Evolutionary conservation across 2,329 filamentous ascomycete species (phyloP), one percentile per base, ranked within the genome.

Genomic region (Ophiostoma quercus): DNA sequence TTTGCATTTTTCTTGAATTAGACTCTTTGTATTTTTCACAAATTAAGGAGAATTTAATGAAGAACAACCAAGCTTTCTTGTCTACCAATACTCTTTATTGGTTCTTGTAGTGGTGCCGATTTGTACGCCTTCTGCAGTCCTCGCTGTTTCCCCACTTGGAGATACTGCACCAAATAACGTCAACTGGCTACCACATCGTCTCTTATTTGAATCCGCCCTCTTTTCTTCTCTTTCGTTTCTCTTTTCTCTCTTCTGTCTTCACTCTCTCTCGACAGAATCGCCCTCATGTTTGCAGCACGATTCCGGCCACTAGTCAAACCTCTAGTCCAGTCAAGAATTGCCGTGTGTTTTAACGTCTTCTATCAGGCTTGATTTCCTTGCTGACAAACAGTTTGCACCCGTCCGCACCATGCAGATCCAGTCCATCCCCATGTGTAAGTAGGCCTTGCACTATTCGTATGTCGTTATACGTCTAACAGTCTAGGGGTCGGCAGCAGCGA

Each of bases 361-460:
- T 57, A 9, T 57, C 51, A 3, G 19, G 16, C 19, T 8, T 25
- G 9, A 25, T 62, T n/a, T 62, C 34, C 25, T 66, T 54, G 57
- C 29, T n/a, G n/a, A 47, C 73, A 77, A 75, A 72, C 71, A 80
- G 79, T 76, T 76, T 71, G 74, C 75, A 68, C 74, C 66, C 47
- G 54, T 71, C 25, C 84, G 85, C 81, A 81, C 81, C 74, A 95
- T 95, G 92, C 91, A 94, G 86, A 90, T 94, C 81, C 87, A 92
- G 80, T 91, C 90, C 74, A 94, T 95, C 80, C 91, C 91, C 70
- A 94, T 95, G 91, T 94, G 92, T 93, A 86, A 77, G 88, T 82
- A 4, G 51, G 6, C 39, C 22, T 6, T 34, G 1, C 2, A 29
- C 3, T 43, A n/a, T 3, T 34, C 1, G 5, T 41, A 1, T 12